Evolutionary conservation across 257 asterid species (phyloP).

Genomic region (Nicotiana otophora): DNA sequence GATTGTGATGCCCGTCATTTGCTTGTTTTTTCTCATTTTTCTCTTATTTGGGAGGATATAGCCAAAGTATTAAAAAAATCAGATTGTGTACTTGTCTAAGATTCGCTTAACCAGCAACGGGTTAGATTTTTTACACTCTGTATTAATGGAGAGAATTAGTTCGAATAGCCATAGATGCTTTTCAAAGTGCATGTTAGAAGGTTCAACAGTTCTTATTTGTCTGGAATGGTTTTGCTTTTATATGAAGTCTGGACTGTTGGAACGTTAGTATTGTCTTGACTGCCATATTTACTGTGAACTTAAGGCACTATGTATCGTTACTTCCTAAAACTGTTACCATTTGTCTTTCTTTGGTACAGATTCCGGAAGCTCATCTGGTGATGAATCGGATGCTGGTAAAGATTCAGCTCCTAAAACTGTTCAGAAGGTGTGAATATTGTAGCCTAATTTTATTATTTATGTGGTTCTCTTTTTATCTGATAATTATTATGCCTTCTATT

Average conservation of each 20-base stretch:
- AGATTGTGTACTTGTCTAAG: background rate
- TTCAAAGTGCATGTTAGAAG: background rate
- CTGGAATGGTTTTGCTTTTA: background rate
- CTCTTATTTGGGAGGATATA: background rate
- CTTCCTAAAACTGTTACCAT: background rate
- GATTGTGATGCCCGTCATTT: background rate
- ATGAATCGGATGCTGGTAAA: conserved; percentile 43
- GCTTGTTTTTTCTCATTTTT: background rate
- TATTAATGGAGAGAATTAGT: background rate
- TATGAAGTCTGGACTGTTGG: background rate
- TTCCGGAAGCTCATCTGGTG: conserved; percentile 28
- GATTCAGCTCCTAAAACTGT: conserved; percentile 21
- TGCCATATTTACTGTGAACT: background rate
- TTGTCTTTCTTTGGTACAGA: conserved; percentile 31
- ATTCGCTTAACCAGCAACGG: background rate
- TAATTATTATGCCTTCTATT: background rate
- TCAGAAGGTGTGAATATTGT: conserved; percentile 17
- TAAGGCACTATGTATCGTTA: background rate
- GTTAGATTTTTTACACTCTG: background rate
- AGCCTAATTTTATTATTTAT: background rate
- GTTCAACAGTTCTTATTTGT: background rate
- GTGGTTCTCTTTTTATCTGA: background rate
- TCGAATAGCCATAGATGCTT: background rate
- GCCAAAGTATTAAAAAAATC: background rate
- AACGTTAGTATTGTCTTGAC: background rate